Base-by-base conservation (phyloP, 345 rosid species). In the Microthlaspi erraticum region DNA sequence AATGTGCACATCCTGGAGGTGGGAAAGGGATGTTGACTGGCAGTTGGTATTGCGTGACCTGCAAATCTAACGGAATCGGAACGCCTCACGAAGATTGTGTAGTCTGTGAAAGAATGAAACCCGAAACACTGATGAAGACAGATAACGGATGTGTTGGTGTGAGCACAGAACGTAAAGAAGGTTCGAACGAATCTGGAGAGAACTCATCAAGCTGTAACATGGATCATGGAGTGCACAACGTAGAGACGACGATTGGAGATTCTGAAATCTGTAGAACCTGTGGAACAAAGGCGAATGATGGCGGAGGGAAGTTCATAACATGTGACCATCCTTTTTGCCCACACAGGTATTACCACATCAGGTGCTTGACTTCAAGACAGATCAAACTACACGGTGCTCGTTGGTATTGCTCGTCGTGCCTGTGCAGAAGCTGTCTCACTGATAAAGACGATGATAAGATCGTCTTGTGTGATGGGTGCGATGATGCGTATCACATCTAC, bases 361-460 rank as follows among this genome's bases (percentile, higher is more conserved):
- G 96, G 68, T 94, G 99, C 83, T 74, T 94, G 77, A 88, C 96
- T 10, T 60, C 43, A 0, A 84, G 79, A 80, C 93, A 87, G 80
- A 73, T 87, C 54, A 81, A 81, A 76, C 66, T 78, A 7, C 81
- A 82, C 33, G 87, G 96, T 66, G 80, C 81, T 41, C 72, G 68
- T 51, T 94, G 99, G 99, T 90, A 85, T 68, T 94, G 99, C 77
- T 96, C 99, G 20, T 89, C 98, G 17, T 94, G 99, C 80, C 70
- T 91, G 23, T 94, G 99, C 66, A 81, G 93, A 77, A 61, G 64
- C 32, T 94, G 99, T 85, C 84, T 85, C 10, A 58, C 81, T n/a
- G 92, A 94, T 55, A 83, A 56, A 79, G 96, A 94, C 49, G 93
- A 92, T 71, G 89, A 88, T 57, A 64, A 83, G 78, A 83, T 94